A percentile compares a stretch with the other conserved stretches of the same genome.
Conservation (phyloP, 108 stramenopile species). For the Seminavis robusta region DNA sequence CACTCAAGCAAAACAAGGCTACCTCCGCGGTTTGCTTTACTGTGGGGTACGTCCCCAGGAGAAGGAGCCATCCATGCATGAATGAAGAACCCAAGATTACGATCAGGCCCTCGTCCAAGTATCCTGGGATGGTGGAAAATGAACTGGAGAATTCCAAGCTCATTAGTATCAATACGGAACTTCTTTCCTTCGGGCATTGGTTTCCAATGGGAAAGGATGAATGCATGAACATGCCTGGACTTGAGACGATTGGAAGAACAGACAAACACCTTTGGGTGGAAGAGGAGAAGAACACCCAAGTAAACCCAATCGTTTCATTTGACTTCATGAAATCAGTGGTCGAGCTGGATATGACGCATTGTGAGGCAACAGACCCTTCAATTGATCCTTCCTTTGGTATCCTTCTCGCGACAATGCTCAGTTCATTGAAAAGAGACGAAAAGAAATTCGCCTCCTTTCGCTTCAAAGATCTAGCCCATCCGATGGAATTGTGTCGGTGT, state of each 20-base stretch:
- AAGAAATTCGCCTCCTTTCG: too few species aligned
- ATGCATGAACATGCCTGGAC: too few species aligned
- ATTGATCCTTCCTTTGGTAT: too few species aligned
- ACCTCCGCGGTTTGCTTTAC: not conserved
- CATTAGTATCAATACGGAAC: conserved; percentile 2
- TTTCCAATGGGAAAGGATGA: too few species aligned
- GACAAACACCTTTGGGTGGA: not conserved
- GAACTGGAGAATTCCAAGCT: conserved; percentile 2
- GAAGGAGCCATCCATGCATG: conserved; percentile 4
- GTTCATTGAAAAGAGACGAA: too few species aligned
- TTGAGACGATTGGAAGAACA: not conserved
- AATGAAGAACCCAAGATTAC: too few species aligned
- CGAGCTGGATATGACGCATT: not conserved
- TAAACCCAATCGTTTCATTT: not conserved
- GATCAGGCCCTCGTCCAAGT: too few species aligned
- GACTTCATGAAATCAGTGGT: not conserved
- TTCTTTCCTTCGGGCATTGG: conserved; percentile 12
- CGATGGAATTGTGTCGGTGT: not conserved
- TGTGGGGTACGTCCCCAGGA: conserved; percentile 4
- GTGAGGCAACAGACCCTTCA: not conserved
- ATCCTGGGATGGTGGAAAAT: too few species aligned
- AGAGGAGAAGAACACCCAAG: not conserved
- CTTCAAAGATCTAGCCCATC: conserved; percentile 1
- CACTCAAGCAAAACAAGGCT: not conserved
- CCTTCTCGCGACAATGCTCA: too few species aligned